Conservation (phyloP, 371 early-diverging fungal species). For the Mucor irregularis region DNA sequence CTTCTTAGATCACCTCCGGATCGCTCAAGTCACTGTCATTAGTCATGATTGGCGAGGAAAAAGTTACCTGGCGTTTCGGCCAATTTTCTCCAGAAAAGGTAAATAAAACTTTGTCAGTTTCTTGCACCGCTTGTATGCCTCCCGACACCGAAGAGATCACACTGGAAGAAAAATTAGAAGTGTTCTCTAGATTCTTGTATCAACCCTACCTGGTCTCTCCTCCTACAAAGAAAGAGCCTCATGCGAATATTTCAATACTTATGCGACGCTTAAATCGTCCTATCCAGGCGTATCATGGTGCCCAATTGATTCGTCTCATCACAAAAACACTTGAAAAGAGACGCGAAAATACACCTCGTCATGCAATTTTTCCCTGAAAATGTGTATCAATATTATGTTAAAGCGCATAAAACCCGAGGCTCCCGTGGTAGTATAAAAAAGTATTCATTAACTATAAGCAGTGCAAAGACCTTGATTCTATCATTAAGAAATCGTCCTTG, state of each 20-base stretch:
- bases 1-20: constrained; percentile 60
- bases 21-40: constrained; percentile 61
- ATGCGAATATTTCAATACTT: constrained; percentile 30
- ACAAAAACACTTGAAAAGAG: constrained; percentile 26
- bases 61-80: constrained; percentile 66
- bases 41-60: constrained; percentile 83
- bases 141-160: constrained; percentile 37
- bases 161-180: constrained; percentile 51
- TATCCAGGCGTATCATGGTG: constrained; percentile 7
- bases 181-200: constrained; percentile 57
- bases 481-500: constrained; percentile 36
- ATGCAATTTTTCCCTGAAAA: constrained; percentile 27
- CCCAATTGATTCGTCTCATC: constrained; percentile 22
- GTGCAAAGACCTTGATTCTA: constrained; percentile 41
- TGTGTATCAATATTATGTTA: constrained; percentile 41
- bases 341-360: constrained; percentile 20
- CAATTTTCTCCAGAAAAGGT: constrained; percentile 67
- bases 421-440: constrained; percentile 42
- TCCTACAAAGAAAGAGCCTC: constrained; percentile 38
- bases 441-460: constrained; percentile 43
- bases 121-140: constrained; percentile 67
- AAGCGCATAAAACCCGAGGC: constrained; percentile 27
- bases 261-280: constrained; percentile 36
- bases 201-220: constrained; percentile 47
- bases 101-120: constrained; percentile 54